These are phyloP conservation scores for Neofusicoccum ribis DNA, from an alignment of 2,329 filamentous ascomycete genomes.

Conservation along the genomic window DNA sequence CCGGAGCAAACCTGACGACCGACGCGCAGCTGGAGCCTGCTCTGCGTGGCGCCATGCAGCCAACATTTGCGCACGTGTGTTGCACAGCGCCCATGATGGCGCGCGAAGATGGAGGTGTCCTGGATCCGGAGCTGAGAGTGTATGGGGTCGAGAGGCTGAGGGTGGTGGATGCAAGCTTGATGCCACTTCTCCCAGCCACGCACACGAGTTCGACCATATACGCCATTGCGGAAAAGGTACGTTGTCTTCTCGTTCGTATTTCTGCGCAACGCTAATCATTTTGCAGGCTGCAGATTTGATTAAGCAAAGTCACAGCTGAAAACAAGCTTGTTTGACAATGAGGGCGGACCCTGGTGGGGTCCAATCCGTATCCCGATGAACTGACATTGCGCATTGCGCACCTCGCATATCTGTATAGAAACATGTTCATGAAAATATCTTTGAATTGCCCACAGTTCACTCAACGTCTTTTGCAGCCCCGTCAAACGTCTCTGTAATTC, in stretches of 20 bases:
- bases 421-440: too few relatives aligned
- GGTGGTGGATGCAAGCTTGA: constrained; percentile 10
- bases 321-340: background rate
- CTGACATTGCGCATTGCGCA: too few relatives aligned
- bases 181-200: constrained; percentile 10
- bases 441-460: too few relatives aligned
- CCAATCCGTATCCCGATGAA: background rate
- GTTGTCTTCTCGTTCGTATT: background rate
- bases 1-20: constrained; percentile 34
- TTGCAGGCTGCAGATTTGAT: constrained; percentile 1
- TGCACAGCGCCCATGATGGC: constrained; percentile 32
- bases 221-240: constrained; percentile 18
- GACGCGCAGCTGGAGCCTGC: constrained; percentile 28
- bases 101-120: background rate
- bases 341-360: background rate
- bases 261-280: background rate
- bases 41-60: constrained; percentile 22
- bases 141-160: constrained; percentile 6
- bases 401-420: too few relatives aligned
- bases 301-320: background rate
- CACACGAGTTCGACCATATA: constrained; percentile 10
- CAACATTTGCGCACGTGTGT: constrained; percentile 31
- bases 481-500: too few relatives aligned
- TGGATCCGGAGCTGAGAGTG: constrained; percentile 10
- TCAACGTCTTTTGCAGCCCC: too few relatives aligned